A percentile compares a stretch with the other conserved stretches of the same genome.
phyloP scores from a whole-genome alignment of 1,284 basidiomycete genomes.

The Cryptococcus depauperatus region DNA sequence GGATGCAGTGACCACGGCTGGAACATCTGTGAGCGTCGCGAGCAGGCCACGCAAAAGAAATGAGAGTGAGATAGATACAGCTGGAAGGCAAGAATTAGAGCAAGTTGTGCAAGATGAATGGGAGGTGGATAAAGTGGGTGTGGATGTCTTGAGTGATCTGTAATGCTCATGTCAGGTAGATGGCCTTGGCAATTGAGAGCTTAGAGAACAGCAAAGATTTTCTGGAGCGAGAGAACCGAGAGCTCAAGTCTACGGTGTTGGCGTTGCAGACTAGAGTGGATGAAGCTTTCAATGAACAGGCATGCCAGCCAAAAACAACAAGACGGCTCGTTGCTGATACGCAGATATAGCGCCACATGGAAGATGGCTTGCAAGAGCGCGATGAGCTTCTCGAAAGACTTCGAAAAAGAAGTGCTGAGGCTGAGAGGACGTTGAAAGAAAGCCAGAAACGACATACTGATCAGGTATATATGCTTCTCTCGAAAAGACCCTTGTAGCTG shows the following conservation, averaged over 20 bases:
- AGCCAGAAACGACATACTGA: slow-evolving; percentile 30
- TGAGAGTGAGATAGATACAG: slow-evolving; percentile 27
- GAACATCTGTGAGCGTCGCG: slow-evolving; percentile 3
- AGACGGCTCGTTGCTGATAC: not conserved
- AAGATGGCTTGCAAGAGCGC: slow-evolving; percentile 34
- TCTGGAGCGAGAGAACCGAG: slow-evolving; percentile 7
- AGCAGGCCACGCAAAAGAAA: slow-evolving; percentile 27
- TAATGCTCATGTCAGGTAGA: not conserved
- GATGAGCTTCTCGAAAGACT: slow-evolving; percentile 34
- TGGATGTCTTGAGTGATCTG: not conserved
- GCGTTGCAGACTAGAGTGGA: slow-evolving; percentile 23
- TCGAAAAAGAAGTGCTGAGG: slow-evolving; percentile 20
- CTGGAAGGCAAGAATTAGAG: slow-evolving; percentile 26
- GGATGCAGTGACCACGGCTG: slow-evolving; percentile 3
- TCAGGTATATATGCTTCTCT: slow-evolving; percentile 26
- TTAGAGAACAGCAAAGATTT: slow-evolving; percentile 6
- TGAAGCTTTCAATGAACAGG: slow-evolving; percentile 32
- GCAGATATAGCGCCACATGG: slow-evolving; percentile 24
- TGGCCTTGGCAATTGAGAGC: slow-evolving; percentile 6
- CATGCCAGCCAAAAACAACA: slow-evolving; percentile 3
- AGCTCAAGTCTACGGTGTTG: slow-evolving; percentile 7
- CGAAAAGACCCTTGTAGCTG: slow-evolving; percentile 1
- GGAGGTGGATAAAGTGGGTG: slow-evolving; percentile 31
- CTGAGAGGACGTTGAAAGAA: slow-evolving; percentile 29
- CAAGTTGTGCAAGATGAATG: slow-evolving; percentile 29